phyloP scores from a whole-genome alignment of 148 eudicot genomes.

The Cornus kousa region DNA sequence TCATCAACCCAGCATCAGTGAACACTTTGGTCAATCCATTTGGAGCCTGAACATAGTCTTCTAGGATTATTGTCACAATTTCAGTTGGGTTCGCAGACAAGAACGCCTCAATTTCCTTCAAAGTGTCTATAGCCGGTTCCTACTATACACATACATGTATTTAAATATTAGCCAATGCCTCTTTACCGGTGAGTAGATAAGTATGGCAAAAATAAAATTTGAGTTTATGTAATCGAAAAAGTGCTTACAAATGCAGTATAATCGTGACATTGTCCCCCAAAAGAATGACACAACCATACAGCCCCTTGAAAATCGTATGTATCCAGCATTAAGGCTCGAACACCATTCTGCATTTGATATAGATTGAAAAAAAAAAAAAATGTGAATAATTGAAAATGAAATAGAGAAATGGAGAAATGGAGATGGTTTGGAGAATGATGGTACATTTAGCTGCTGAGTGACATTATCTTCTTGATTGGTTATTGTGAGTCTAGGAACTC shows the following conservation, averaged over 20 bases:
- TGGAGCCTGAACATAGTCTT: constrained; percentile 70
- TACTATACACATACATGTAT: constrained; percentile 3
- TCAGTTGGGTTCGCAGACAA: constrained; percentile 63
- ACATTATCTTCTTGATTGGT: constrained; percentile 66
- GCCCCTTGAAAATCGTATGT: constrained; percentile 66
- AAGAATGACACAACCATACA: constrained; percentile 89
- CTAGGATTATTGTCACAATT: constrained; percentile 70
- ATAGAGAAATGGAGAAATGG: not conserved
- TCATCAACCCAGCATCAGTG: constrained; percentile 60
- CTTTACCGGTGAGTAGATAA: too few relatives aligned
- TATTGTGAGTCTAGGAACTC: constrained; percentile 49
- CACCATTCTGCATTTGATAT: constrained; percentile 55
- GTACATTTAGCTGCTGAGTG: constrained; percentile 71
- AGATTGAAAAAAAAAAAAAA: not conserved
- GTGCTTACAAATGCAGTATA: constrained; percentile 69
- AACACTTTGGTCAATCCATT: constrained; percentile 75
- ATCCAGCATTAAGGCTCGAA: constrained; percentile 83
- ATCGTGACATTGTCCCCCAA: constrained; percentile 59
- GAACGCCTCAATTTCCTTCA: constrained; percentile 68
- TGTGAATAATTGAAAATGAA: not conserved
- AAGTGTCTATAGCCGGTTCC: constrained; percentile 60
- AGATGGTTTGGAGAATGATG: not conserved
- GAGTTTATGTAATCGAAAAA: not conserved
- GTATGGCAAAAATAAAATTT: too few relatives aligned
- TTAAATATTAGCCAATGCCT: too few relatives aligned